Evolutionary conservation across 2,329 filamentous ascomycete genomes (phyloP).

Genomic region (Penicillium sp.): DNA sequence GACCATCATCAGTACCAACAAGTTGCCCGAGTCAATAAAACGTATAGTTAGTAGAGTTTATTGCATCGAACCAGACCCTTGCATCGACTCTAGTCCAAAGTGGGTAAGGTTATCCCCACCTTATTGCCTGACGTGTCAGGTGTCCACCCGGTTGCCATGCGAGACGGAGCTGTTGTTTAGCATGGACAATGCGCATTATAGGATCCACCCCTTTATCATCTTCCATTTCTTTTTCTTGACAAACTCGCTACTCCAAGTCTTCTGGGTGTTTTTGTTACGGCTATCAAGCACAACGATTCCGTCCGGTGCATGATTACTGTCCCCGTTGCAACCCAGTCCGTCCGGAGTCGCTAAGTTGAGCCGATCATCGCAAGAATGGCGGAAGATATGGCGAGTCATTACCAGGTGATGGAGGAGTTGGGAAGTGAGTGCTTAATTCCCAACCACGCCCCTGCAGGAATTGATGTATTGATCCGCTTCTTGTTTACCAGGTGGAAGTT

Average conservation of each 20-base stretch:
- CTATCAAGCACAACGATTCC: slow-evolving; percentile 9
- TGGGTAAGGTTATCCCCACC: slow-evolving; percentile 5
- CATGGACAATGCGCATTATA: slow-evolving; percentile 17
- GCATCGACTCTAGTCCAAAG: slow-evolving; percentile 11
- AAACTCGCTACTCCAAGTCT: not conserved
- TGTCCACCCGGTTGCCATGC: slow-evolving; percentile 18
- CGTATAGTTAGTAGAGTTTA: not conserved
- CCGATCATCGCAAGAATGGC: slow-evolving; percentile 35
- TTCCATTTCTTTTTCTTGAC: slow-evolving; percentile 10
- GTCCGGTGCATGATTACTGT: slow-evolving; percentile 16
- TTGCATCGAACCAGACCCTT: slow-evolving; percentile 11
- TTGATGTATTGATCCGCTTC: slow-evolving; percentile 18
- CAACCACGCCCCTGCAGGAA: slow-evolving; percentile 1
- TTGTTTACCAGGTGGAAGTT: slow-evolving; percentile 72
- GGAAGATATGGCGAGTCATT: slow-evolving; percentile 72
- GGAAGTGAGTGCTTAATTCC: slow-evolving; percentile 65
- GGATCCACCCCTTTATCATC: slow-evolving; percentile 24
- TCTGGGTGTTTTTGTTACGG: slow-evolving; percentile 4
- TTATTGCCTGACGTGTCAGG: slow-evolving; percentile 10
- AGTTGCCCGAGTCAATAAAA: not conserved
- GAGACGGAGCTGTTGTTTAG: slow-evolving; percentile 24
- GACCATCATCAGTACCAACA: not conserved
- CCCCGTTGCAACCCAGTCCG: slow-evolving; percentile 16
- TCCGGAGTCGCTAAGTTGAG: slow-evolving; percentile 16
- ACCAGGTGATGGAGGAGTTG: slow-evolving; percentile 93